These are phyloP conservation scores for Dictyostelium purpureum DNA, from an alignment of 78 protist species.

Conservation along the genomic window DNA sequence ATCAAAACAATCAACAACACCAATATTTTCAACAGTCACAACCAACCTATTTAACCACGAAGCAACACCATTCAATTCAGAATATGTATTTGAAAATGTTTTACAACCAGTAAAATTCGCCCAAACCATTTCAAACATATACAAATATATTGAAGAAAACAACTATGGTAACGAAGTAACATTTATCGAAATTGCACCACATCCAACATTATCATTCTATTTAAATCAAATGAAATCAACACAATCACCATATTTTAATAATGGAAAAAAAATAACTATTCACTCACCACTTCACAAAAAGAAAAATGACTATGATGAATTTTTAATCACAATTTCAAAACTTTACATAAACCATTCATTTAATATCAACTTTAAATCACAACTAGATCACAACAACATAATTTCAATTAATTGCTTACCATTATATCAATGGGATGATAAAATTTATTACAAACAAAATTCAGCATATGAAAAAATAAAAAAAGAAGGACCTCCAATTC, in stretches of 20 bases:
- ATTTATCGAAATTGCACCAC: slow-evolving; percentile 27
- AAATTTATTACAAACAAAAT: neutral
- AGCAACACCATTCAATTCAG: neutral
- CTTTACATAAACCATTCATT: neutral
- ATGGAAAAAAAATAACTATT: neutral
- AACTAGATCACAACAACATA: neutral
- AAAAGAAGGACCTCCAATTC: neutral
- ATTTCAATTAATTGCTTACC: neutral
- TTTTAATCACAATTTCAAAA: neutral
- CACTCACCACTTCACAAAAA: slow-evolving; percentile 1
- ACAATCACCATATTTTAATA: too few relatives aligned
- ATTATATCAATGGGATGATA: slow-evolving; percentile 16
- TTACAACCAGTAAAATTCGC: neutral
- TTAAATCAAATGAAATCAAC: too few relatives aligned
- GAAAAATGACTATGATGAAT: neutral
- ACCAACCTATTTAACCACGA: too few relatives aligned
- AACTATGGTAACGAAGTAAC: neutral
- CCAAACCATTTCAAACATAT: neutral
- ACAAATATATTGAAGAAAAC: neutral
- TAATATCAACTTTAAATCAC: neutral
- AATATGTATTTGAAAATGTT: neutral
- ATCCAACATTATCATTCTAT: slow-evolving; percentile 16
- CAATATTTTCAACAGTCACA: too few relatives aligned
- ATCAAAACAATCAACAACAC: too few relatives aligned
- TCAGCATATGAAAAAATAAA: neutral